Base-by-base conservation (phyloP, 108 stramenopile species). In the Bacterosira constricta region DNA sequence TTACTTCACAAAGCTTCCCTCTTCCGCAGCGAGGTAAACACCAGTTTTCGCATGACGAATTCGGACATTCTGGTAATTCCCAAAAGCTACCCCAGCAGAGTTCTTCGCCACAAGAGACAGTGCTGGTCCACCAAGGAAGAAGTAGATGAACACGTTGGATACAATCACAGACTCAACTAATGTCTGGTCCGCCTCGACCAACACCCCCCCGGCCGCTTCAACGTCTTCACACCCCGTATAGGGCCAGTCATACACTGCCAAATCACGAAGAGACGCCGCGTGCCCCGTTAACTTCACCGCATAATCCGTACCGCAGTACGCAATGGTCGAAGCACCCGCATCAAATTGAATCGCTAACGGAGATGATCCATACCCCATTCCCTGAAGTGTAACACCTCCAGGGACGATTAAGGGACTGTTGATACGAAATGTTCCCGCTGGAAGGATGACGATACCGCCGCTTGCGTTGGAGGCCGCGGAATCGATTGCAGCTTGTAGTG, bases 31-130 rank as follows among this genome's bases (percentile, higher is more conserved):
- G 9, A 78, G 45, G 1, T 18, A 59, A 10, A 78, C 72, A 17
- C 77, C 77, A 2, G 13, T 27, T 17, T 78, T 67, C 7, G 70
- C 69, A 71, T 78, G 77, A 25, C 77, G 77, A 5, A 78, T 71
- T 21, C 77, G 41, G 1, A 78, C 25, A 65, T 78, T 60, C 37
- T 78, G 41, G 27, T 51, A 78, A 63, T 38, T 65, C 0, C 47
- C 70, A 65, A 37, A 78, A 9, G 70, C 27, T 10, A 78, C 30
- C 34, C 70, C 77, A 30, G 51, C 77, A 20, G 18, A 32, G 41
- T 78, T 78, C 57, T 71, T 64, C 1, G 70, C 77, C 3, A 39
- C 45, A 25, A 78, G 29, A 25, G 47, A 23, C 1, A 78, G 29
- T 12, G 63, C 69, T 34, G 77, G 36, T 15, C 77, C 77, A 29